These are phyloP conservation scores for Nymphaea colorata DNA, from an alignment of 164 flowering plant genomes.

Conservation along the genomic window DNA sequence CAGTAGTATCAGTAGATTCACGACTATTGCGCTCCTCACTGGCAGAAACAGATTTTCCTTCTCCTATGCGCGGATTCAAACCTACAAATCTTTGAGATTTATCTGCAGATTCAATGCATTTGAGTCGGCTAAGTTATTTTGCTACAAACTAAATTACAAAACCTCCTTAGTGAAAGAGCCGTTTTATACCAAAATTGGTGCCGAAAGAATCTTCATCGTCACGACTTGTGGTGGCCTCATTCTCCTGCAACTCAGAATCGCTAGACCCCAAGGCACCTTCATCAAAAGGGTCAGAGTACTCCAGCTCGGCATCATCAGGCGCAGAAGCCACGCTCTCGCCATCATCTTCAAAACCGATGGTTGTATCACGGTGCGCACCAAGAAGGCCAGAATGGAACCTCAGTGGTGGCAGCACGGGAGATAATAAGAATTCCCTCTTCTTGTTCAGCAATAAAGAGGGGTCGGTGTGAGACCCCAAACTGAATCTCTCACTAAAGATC, in stretches of 20 bases:
- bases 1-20: neutral
- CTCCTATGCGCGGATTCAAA: conserved; percentile 18
- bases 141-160: conserved; percentile 18
- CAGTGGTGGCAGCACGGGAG: conserved; percentile 51
- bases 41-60: conserved; percentile 11
- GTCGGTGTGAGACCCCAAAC: conserved; percentile 17
- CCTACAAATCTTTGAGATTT: conserved; percentile 21
- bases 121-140: conserved; percentile 39
- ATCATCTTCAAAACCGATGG: conserved; percentile 19
- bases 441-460: conserved; percentile 25
- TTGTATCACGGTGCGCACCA: conserved; percentile 19
- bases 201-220: conserved; percentile 24
- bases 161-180: conserved; percentile 1
- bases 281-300: conserved; percentile 26
- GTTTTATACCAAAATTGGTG: conserved; percentile 5
- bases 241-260: conserved; percentile 18
- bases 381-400: conserved; percentile 49
- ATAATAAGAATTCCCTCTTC: conserved; percentile 15
- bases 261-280: conserved; percentile 22
- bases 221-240: conserved; percentile 4
- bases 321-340: conserved; percentile 54
- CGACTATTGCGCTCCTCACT: neutral
- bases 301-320: conserved; percentile 24
- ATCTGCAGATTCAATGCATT: conserved; percentile 34
- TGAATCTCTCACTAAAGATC: conserved; percentile 31